These are phyloP conservation scores for Talaromyces stipitatus DNA, from an alignment of 495 filamentous ascomycete genomes.

Conservation along the genomic window DNA sequence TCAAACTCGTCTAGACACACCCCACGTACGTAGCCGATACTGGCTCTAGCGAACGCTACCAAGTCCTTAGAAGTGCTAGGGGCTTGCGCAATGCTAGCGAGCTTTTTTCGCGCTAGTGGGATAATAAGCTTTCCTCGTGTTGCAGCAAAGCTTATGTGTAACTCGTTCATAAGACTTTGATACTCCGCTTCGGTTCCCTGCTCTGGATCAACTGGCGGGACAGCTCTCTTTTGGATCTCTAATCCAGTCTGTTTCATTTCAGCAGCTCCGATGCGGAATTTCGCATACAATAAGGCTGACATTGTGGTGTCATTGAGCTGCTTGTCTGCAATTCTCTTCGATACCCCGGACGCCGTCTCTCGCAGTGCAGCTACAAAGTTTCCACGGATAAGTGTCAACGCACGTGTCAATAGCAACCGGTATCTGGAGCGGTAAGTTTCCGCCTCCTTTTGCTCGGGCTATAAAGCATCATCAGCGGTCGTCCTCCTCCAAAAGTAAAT, in stretches of 20 bases:
- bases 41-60: conserved; percentile 59
- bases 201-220: conserved; percentile 51
- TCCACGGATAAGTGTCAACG: conserved; percentile 75
- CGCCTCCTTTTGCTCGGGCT: conserved; percentile 79
- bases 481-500: background rate
- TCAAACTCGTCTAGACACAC: conserved; percentile 70
- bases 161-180: conserved; percentile 57
- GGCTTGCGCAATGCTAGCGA: conserved; percentile 55
- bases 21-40: conserved; percentile 62
- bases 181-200: conserved; percentile 60
- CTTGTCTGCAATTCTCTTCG: conserved; percentile 60
- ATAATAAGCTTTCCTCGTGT: conserved; percentile 51
- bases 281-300: conserved; percentile 70
- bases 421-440: conserved; percentile 71
- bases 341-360: conserved; percentile 62
- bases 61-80: conserved; percentile 62
- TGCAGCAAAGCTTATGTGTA: conserved; percentile 57
- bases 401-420: conserved; percentile 61
- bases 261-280: conserved; percentile 62
- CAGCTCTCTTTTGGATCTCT: conserved; percentile 62
- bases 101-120: conserved; percentile 54
- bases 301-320: conserved; percentile 70
- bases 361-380: conserved; percentile 68
- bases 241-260: conserved; percentile 58
- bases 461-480: conserved; percentile 12